Conservation (phyloP, 441 rosid genomes). For the Hura crepitans region DNA sequence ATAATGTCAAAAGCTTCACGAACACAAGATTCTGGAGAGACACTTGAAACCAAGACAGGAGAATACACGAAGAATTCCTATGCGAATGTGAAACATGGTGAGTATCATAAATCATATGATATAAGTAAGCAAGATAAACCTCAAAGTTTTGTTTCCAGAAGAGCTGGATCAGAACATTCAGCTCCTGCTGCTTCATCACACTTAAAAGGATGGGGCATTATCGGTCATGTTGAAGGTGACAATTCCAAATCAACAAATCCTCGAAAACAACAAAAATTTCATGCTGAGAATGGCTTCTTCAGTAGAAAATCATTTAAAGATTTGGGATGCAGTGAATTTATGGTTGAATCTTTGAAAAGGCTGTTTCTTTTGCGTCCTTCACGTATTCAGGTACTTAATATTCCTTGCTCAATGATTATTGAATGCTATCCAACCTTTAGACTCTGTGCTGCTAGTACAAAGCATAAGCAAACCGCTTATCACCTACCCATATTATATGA, state of each 20-base stretch:
- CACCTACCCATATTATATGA: not conserved
- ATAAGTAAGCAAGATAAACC: constrained; percentile 13
- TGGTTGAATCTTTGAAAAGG: constrained; percentile 60
- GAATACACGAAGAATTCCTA: constrained; percentile 20
- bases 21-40: constrained; percentile 22
- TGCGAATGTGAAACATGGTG: not conserved
- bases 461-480: not conserved
- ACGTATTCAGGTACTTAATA: constrained; percentile 60
- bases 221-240: constrained; percentile 24
- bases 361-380: constrained; percentile 62
- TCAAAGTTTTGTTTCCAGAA: constrained; percentile 28
- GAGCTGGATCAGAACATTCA: constrained; percentile 25
- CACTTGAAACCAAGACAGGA: constrained; percentile 18
- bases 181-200: constrained; percentile 32
- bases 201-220: constrained; percentile 54
- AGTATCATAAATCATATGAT: constrained; percentile 4
- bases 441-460: not conserved
- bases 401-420: not conserved
- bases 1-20: constrained; percentile 22
- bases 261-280: constrained; percentile 24
- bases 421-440: not conserved
- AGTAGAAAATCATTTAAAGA: constrained; percentile 64
- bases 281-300: constrained; percentile 51
- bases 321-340: constrained; percentile 59
- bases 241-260: constrained; percentile 29